Evolutionary conservation across 441 rosid genomes (phyloP).

Genomic region (Erodium texanum): DNA sequence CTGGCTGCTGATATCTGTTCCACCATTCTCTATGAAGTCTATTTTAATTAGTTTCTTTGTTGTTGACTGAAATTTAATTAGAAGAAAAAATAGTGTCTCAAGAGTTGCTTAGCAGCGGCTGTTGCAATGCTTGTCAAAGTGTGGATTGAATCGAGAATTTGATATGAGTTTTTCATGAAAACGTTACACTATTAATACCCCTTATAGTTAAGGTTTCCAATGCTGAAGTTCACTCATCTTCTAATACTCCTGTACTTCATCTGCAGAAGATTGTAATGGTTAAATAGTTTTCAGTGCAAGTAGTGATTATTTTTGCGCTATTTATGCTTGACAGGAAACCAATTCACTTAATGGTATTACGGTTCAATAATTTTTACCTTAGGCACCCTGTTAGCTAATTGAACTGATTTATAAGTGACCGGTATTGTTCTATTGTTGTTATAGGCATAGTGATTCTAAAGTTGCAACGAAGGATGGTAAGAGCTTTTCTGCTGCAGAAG

Average conservation of each 20-base stretch:
- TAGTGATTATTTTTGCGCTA: neutral
- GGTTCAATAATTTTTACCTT: conserved; percentile 1
- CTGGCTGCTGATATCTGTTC: conserved; percentile 8
- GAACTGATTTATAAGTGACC: neutral
- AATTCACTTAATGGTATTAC: neutral
- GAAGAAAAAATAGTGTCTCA: neutral
- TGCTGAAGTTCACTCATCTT: neutral
- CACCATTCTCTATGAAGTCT: neutral
- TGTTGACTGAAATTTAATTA: neutral
- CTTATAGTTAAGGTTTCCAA: neutral
- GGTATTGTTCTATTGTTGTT: conserved; percentile 20
- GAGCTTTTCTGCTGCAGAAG: conserved; percentile 70
- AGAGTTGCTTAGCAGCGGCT: neutral
- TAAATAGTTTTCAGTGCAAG: neutral
- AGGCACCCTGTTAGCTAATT: neutral
- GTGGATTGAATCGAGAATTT: neutral
- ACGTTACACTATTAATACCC: neutral
- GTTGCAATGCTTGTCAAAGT: neutral
- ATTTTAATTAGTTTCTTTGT: neutral
- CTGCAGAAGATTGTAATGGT: neutral
- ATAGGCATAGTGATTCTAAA: conserved; percentile 75
- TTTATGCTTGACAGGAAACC: neutral
- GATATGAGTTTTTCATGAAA: neutral
- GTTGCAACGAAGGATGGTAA: conserved; percentile 51
- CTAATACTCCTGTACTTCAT: neutral